These are phyloP conservation scores for Pyrenochaeta sp. DNA, from an alignment of 2,329 filamentous ascomycete species.

Conservation along the genomic window DNA sequence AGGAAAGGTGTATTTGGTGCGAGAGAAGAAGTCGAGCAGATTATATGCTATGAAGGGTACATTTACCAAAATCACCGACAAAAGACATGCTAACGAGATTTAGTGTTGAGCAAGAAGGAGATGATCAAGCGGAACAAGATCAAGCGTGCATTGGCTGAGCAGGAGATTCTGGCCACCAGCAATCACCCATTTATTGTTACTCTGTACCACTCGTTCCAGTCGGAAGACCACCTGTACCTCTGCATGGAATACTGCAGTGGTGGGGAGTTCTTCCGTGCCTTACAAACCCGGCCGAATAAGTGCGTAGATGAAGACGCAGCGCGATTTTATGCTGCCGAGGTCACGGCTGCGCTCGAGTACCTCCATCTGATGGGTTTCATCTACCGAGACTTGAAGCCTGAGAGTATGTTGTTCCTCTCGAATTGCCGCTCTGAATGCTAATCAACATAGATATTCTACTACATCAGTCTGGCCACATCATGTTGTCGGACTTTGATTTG, in stretches of 20 bases:
- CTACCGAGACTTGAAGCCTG: constrained; percentile 95
- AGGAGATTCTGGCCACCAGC: constrained; percentile 97
- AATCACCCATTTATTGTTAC: constrained; percentile 99
- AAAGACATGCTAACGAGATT: constrained; percentile 33
- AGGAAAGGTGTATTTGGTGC: constrained; percentile 95
- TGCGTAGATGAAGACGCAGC: constrained; percentile 97
- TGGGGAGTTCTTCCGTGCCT: constrained; percentile 95
- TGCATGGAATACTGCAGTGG: constrained; percentile 99
- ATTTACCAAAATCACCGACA: constrained; percentile 11
- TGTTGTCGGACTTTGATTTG: constrained; percentile 98
- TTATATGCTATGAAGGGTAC: constrained; percentile 98
- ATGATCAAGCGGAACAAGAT: constrained; percentile 99
- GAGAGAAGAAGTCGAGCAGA: constrained; percentile 95
- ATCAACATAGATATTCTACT: constrained; percentile 82
- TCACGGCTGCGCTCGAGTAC: constrained; percentile 95
- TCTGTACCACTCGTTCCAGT: constrained; percentile 98
- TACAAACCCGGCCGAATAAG: constrained; percentile 96
- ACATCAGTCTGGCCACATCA: constrained; percentile 99
- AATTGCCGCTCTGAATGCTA: constrained; percentile 40
- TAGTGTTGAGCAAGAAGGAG: constrained; percentile 98
- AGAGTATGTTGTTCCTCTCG: constrained; percentile 70
- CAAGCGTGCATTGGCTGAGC: constrained; percentile 95
- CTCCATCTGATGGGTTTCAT: constrained; percentile 99
- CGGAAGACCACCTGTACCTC: constrained; percentile 97
- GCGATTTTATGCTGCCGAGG: constrained; percentile 95